These are phyloP conservation scores for Ochetophila trinervis DNA, from an alignment of 306 rosid genomes.

Conservation along the genomic window DNA sequence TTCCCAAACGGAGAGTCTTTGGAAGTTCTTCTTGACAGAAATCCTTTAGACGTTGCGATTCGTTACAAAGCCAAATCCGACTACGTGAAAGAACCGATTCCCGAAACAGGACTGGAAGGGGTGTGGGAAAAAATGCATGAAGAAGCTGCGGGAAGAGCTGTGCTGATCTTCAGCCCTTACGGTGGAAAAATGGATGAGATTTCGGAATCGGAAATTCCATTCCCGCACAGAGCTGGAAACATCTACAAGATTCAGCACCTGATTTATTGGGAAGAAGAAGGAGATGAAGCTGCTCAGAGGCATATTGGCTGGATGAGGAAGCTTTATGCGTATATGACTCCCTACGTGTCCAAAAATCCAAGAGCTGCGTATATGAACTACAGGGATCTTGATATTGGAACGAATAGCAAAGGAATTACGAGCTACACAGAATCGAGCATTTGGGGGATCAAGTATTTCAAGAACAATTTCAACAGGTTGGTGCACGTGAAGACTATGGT, in stretches of 20 bases:
- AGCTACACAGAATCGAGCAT: constrained; percentile 24
- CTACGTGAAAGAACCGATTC: constrained; percentile 49
- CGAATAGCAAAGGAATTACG: neutral
- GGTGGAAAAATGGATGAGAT: constrained; percentile 62
- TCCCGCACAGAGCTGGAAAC: constrained; percentile 70
- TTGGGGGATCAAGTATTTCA: constrained; percentile 71
- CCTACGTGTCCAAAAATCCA: constrained; percentile 57
- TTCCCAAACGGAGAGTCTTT: constrained; percentile 38
- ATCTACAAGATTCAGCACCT: constrained; percentile 53
- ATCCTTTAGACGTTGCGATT: constrained; percentile 27
- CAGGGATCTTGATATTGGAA: constrained; percentile 57
- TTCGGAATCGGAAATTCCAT: constrained; percentile 49
- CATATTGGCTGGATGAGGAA: constrained; percentile 52
- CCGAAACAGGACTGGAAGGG: constrained; percentile 47
- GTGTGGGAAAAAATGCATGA: constrained; percentile 53
- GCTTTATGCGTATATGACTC: constrained; percentile 53
- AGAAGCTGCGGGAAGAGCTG: constrained; percentile 41
- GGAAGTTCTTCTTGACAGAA: constrained; percentile 49
- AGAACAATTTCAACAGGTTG: constrained; percentile 58
- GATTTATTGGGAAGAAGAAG: constrained; percentile 34
- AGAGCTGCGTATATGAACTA: constrained; percentile 75
- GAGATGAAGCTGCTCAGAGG: constrained; percentile 23
- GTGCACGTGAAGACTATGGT: constrained; percentile 60
- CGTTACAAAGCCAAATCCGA: constrained; percentile 77
- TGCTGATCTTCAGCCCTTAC: constrained; percentile 59